phyloP scores from a whole-genome alignment of 2,329 filamentous ascomycete genomes.

The Xylariaceae sp. region DNA sequence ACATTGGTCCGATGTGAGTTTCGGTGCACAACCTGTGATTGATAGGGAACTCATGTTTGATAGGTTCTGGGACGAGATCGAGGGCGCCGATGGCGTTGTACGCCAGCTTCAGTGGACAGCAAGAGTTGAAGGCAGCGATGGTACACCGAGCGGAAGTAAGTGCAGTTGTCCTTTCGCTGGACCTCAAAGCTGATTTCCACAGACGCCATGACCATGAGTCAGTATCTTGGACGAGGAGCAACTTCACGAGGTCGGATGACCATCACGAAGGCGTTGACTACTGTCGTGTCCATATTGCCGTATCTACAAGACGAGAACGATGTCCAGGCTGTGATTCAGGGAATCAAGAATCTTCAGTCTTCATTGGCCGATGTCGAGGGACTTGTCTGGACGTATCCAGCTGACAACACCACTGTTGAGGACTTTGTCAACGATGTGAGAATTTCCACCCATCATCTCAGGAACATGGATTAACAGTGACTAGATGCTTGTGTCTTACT shows the following conservation, averaged over 20 bases:
- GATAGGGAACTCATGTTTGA: background rate
- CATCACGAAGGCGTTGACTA: conserved; percentile 53
- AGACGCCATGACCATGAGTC: conserved; percentile 46
- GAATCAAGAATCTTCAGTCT: conserved; percentile 56
- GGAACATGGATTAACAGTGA: conserved; percentile 1
- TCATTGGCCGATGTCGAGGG: conserved; percentile 49
- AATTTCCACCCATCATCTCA: background rate
- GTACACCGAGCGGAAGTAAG: conserved; percentile 28
- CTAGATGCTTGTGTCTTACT: conserved; percentile 34
- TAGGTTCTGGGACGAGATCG: conserved; percentile 53
- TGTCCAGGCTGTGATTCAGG: conserved; percentile 57
- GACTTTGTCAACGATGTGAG: conserved; percentile 50
- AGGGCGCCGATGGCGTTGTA: conserved; percentile 52
- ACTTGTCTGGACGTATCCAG: conserved; percentile 54
- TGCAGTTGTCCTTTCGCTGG: conserved; percentile 1
- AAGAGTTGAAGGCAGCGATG: conserved; percentile 55
- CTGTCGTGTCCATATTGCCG: conserved; percentile 54
- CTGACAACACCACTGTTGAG: conserved; percentile 46
- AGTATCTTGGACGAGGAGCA: conserved; percentile 61
- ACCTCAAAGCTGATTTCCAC: conserved; percentile 22
- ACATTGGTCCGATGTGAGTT: conserved; percentile 57
- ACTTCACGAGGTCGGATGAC: conserved; percentile 59
- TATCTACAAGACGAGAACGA: conserved; percentile 58
- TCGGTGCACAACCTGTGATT: background rate
- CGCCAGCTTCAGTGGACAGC: conserved; percentile 64